These are phyloP conservation scores for Penicillium coffeae DNA, from an alignment of 495 filamentous ascomycete species.

Conservation along the genomic window DNA sequence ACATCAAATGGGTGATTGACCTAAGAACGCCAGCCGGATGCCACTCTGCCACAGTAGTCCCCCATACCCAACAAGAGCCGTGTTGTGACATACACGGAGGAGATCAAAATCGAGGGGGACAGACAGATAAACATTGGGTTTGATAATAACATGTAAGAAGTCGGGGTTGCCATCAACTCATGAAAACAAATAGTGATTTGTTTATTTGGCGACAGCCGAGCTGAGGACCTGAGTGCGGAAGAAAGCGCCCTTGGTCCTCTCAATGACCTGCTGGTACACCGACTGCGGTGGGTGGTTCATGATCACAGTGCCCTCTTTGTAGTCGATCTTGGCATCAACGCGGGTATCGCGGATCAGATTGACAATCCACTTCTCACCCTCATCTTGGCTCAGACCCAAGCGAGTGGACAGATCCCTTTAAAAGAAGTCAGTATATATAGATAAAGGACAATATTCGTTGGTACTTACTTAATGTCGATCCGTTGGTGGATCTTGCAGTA, in stretches of 20 bases:
- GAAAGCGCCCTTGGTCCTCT: constrained; percentile 92
- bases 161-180: constrained; percentile 30
- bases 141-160: constrained; percentile 33
- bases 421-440: constrained; percentile 18
- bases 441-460: background rate
- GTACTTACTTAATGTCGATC: constrained; percentile 82
- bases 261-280: constrained; percentile 98
- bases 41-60: constrained; percentile 41
- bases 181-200: constrained; percentile 10
- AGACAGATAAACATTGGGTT: constrained; percentile 33
- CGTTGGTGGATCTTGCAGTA: constrained; percentile 99
- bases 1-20: constrained; percentile 40
- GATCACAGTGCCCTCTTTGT: constrained; percentile 94
- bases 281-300: constrained; percentile 99
- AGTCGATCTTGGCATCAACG: constrained; percentile 98
- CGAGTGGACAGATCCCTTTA: constrained; percentile 78
- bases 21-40: constrained; percentile 50
- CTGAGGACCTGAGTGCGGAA: constrained; percentile 79
- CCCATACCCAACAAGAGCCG: constrained; percentile 32
- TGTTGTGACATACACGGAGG: constrained; percentile 34
- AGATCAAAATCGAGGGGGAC: constrained; percentile 40
- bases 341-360: constrained; percentile 97
- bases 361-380: constrained; percentile 99
- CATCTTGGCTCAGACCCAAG: constrained; percentile 83
- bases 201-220: constrained; percentile 49